Evolutionary conservation across 768 basidiomycete species (phyloP).

Genomic region (Phlebiopsis gigantea): DNA sequence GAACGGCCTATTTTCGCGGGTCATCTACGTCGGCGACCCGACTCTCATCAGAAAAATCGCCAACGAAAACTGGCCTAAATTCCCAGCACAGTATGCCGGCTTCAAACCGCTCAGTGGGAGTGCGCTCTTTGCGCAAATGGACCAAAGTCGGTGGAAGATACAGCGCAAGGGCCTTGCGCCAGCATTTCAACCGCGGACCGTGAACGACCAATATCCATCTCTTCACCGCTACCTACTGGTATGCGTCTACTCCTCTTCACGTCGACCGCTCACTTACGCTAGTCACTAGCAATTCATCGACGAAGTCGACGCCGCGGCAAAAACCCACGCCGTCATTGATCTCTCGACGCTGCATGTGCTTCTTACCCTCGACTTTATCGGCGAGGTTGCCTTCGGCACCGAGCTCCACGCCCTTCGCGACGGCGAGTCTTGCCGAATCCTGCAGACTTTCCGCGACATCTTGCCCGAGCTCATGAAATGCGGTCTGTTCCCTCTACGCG

Average conservation of each 20-base stretch:
- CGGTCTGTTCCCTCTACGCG: slow-evolving; percentile 1
- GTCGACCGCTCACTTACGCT: not conserved
- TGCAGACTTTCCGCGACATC: slow-evolving; percentile 1
- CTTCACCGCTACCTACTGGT: not conserved
- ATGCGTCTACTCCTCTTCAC: not conserved
- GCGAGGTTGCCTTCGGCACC: not conserved
- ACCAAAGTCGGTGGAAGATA: slow-evolving; percentile 1
- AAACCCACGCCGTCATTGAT: not conserved
- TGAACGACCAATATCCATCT: not conserved
- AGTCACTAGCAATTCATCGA: not conserved
- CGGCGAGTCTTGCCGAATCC: not conserved
- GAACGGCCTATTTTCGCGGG: slow-evolving; percentile 1
- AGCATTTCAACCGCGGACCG: not conserved
- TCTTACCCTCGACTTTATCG: slow-evolving; percentile 1
- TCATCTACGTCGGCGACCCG: slow-evolving; percentile 4
- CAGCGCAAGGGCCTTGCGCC: not conserved
- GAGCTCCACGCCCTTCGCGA: not conserved
- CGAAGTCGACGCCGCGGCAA: not conserved
- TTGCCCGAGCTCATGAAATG: slow-evolving; percentile 4
- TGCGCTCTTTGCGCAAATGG: slow-evolving; percentile 4
- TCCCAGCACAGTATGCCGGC: slow-evolving; percentile 1
- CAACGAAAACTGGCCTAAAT: slow-evolving; percentile 6
- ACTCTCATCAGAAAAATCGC: slow-evolving; percentile 1
- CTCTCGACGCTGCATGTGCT: not conserved
- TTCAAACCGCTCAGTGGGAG: slow-evolving; percentile 4